Evolutionary conservation across 371 early-diverging fungal genomes (phyloP).

Genomic region (Nematocida minor): DNA sequence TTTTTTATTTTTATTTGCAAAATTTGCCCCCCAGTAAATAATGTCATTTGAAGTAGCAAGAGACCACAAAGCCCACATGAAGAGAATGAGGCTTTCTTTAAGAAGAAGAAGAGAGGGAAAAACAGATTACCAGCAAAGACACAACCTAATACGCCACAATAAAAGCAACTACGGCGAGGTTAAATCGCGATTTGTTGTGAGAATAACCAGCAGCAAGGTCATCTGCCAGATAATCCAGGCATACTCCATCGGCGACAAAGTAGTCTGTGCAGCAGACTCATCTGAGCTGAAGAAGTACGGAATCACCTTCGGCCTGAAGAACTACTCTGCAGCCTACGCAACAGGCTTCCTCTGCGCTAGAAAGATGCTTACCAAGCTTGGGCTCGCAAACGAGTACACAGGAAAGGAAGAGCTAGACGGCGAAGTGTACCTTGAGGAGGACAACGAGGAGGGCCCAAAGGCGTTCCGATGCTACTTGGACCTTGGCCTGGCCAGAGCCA

Average conservation of each 20-base stretch:
- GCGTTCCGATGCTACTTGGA: conserved; percentile 98
- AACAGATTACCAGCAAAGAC: conserved; percentile 99
- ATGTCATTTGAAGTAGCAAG: conserved; percentile 42
- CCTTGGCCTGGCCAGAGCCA: conserved; percentile 93
- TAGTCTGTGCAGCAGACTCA: conserved; percentile 89
- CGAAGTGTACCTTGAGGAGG: conserved; percentile 77
- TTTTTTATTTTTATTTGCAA: conserved; percentile 27
- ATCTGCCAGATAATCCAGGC: conserved; percentile 94
- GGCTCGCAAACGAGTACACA: conserved; percentile 80
- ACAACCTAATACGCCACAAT: conserved; percentile 92
- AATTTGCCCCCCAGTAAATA: conserved; percentile 28
- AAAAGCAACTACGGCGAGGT: conserved; percentile 99
- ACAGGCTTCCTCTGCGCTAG: conserved; percentile 95
- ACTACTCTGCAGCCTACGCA: conserved; percentile 98
- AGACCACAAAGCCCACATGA: conserved; percentile 31
- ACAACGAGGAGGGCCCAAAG: conserved; percentile 79
- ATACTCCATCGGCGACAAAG: conserved; percentile 93
- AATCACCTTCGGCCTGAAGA: conserved; percentile 96
- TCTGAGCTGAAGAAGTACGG: conserved; percentile 96
- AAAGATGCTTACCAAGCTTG: conserved; percentile 74
- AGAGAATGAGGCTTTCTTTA: conserved; percentile 50
- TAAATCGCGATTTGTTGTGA: conserved; percentile 98
- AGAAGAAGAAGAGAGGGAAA: conserved; percentile 77
- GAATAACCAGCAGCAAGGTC: conserved; percentile 95
- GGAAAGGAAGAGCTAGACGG: conserved; percentile 88